Evolutionary conservation across 73 alveolate genomes (phyloP).

Genomic region (Paraurostyla sp.): DNA sequence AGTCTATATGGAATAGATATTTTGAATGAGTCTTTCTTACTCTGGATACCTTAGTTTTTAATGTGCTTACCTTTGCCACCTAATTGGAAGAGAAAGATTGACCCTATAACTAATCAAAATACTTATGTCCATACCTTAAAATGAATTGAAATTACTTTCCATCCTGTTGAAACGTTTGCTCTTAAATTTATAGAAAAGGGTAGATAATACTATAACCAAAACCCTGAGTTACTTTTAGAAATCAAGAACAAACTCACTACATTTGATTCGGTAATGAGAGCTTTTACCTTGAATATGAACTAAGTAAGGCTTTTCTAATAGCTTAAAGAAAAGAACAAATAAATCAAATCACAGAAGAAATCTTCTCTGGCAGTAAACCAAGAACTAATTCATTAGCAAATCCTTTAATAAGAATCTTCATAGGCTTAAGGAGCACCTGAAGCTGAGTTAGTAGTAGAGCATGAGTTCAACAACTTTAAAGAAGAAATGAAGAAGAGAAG

Average conservation of each 20-base stretch:
- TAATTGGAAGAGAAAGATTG: neutral
- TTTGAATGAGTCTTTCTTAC: conserved; percentile 19
- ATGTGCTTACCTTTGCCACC: conserved; percentile 44
- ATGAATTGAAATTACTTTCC: neutral
- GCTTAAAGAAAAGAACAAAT: neutral
- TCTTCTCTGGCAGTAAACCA: neutral
- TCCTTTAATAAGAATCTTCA: neutral
- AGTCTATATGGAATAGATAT: conserved; percentile 2
- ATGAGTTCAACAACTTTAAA: neutral
- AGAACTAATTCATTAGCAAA: neutral
- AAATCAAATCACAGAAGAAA: neutral
- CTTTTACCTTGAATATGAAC: conserved; percentile 11
- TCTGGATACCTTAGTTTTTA: conserved; percentile 37
- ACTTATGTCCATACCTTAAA: neutral
- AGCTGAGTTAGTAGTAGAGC: neutral
- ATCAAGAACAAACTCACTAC: conserved; percentile 13
- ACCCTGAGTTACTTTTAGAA: neutral
- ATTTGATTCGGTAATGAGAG: conserved; percentile 30
- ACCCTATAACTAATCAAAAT: neutral
- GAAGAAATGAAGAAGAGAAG: neutral
- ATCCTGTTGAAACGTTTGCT: conserved; percentile 55
- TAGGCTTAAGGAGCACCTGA: neutral
- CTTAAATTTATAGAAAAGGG: neutral
- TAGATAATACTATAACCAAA: conserved; percentile 21
- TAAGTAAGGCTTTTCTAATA: conserved; percentile 1